Evolutionary conservation across 371 early-diverging fungal species (phyloP).

Genomic region (Zychaea mexicana): DNA sequence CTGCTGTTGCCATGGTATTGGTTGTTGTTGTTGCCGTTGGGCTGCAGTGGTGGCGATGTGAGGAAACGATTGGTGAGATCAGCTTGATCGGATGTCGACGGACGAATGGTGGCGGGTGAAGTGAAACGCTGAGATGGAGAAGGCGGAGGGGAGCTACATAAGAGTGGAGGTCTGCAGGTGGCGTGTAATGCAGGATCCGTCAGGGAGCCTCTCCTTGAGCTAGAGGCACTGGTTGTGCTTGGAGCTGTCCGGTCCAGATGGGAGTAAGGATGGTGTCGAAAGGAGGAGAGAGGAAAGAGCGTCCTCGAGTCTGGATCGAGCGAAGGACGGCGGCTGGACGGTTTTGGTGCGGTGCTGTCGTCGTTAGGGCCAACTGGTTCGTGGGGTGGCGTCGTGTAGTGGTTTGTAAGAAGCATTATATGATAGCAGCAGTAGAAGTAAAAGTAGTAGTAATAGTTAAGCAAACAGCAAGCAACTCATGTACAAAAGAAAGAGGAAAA

Average conservation of each 20-base stretch:
- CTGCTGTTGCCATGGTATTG: no score
- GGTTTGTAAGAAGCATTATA: constrained; percentile 22
- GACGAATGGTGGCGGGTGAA: constrained; percentile 14
- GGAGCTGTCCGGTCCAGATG: constrained; percentile 25
- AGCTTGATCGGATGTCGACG: constrained; percentile 25
- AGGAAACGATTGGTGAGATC: constrained; percentile 17
- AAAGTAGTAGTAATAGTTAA: constrained; percentile 1
- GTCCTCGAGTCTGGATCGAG: constrained; percentile 24
- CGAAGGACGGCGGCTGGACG: constrained; percentile 16
- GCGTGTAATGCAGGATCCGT: constrained; percentile 32
- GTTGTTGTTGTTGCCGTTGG: not conserved
- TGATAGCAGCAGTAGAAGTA: not conserved
- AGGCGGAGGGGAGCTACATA: constrained; percentile 31
- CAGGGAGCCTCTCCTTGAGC: constrained; percentile 35
- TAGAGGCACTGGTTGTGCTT: constrained; percentile 15
- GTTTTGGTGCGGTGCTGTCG: not conserved
- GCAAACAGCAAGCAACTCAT: not conserved
- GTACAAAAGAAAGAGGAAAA: constrained; percentile 8
- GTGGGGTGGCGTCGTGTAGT: constrained; percentile 17
- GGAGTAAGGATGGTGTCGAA: constrained; percentile 31
- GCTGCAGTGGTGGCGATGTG: constrained; percentile 11
- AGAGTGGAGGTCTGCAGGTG: constrained; percentile 18
- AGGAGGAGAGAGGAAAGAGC: constrained; percentile 18
- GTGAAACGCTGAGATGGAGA: constrained; percentile 22
- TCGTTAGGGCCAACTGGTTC: constrained; percentile 2